Base-by-base conservation (phyloP, 2,329 filamentous ascomycete species). In the Cyclaneusma minus region DNA sequence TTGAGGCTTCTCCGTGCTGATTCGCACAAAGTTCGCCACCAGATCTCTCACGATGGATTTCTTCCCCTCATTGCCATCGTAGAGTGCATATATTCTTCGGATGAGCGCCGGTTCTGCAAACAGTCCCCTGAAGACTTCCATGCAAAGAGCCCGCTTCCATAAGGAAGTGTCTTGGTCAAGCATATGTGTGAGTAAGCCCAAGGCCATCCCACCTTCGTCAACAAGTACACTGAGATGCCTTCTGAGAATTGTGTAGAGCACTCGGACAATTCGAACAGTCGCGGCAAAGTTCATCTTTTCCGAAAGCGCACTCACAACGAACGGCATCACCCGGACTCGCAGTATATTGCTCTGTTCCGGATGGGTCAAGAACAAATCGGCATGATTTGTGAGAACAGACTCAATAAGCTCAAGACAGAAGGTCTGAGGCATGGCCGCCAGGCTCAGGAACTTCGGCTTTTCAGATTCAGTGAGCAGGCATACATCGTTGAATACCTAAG, bases 391-490 rank as follows among this genome's bases (percentile, higher is more conserved):
- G 32, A 98, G 58, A 27, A 93, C 73, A 1, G 83, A 87, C 51
- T 94, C 85, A 40, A 98, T 83, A 29, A 95, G 63, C 47, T 98
- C 89, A 2, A 98, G 56, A 5, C 84, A 81, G 40, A 92, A 89
- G 1, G 80, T 77, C 40, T 83, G 73, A 0, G 82, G 73, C 7
- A 95, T 62, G 3, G 70, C 69, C 8, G 79, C 73, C 41, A 89
- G 80, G 16, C 73, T 72, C 20, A 98, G 62, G 42, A 85, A 93
- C 36, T 82, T 72, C 4, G 85, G 74, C 21, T 75, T 73, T 40
- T 89, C 78, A 17, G 80, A 80, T 47, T 93, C 83, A 0, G 84
- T 81, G 40, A 93, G 60, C 24, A 92, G 65, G 40, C 84, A 93
- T 6, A 98, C 64, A 44, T 98, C 89, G 42, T 84, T 78, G 47